Conservation (phyloP, 257 asterid genomes). For the Plantago elongata region DNA sequence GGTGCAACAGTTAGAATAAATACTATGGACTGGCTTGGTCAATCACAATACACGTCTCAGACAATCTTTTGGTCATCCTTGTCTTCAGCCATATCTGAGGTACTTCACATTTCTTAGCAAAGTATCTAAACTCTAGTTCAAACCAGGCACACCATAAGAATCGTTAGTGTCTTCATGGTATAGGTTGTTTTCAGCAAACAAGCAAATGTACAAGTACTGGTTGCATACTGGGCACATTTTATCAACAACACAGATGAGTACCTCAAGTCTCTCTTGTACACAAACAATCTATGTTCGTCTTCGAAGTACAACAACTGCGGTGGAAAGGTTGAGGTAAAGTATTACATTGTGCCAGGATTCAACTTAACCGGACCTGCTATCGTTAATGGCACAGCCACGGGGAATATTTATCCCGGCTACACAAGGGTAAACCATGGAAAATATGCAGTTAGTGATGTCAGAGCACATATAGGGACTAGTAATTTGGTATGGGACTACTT, state of each 20-base stretch:
- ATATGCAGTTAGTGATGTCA: conserved; percentile 67
- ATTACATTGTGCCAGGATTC: conserved; percentile 70
- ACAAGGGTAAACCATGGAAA: conserved; percentile 85
- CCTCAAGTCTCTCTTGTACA: conserved; percentile 66
- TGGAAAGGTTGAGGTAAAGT: conserved; percentile 76
- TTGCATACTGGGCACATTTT: conserved; percentile 73
- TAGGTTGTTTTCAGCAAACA: conserved; percentile 71
- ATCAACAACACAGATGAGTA: conserved; percentile 58
- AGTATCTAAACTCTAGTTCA: neutral
- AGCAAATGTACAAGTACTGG: conserved; percentile 61
- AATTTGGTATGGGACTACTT: conserved; percentile 89
- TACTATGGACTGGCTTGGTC: conserved; percentile 96
- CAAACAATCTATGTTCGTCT: conserved; percentile 67
- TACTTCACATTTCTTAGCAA: conserved; percentile 16
- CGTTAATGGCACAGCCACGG: conserved; percentile 39
- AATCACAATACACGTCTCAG: conserved; percentile 54
- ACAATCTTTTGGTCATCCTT: conserved; percentile 72
- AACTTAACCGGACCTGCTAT: conserved; percentile 71
- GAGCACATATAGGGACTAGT: conserved; percentile 82
- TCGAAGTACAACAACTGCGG: conserved; percentile 54
- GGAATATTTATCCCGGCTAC: conserved; percentile 59
- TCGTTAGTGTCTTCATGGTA: neutral
- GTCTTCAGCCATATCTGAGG: conserved; percentile 82
- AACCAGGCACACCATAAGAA: neutral
- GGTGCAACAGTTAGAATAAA: conserved; percentile 62